Conservation (phyloP, 176 grass and related monocot genomes). For the Miscanthus lutarioriparius region DNA sequence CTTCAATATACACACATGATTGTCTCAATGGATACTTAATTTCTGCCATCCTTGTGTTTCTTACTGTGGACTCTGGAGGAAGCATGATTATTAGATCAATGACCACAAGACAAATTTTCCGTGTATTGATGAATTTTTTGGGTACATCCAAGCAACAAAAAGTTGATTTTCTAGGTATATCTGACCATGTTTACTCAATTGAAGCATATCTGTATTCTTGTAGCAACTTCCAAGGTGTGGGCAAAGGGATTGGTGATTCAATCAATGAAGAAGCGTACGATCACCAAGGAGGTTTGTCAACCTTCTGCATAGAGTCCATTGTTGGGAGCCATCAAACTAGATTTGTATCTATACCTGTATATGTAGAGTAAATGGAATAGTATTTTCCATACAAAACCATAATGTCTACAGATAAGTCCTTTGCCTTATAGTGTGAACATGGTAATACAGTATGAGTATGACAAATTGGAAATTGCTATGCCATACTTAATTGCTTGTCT, state of each 20-base stretch:
- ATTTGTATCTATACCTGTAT: not conserved
- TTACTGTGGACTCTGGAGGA: constrained; percentile 62
- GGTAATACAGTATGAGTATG: not conserved
- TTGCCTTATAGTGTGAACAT: constrained; percentile 19
- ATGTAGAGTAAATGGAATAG: not conserved
- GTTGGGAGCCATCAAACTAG: not conserved
- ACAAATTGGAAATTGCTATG: constrained; percentile 3
- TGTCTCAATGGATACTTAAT: constrained; percentile 95
- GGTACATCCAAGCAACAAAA: constrained; percentile 51
- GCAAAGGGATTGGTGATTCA: constrained; percentile 72
- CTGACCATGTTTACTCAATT: constrained; percentile 28
- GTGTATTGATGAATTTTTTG: constrained; percentile 67
- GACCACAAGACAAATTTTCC: constrained; percentile 73
- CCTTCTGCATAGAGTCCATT: constrained; percentile 12
- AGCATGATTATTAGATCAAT: constrained; percentile 73
- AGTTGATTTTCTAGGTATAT: not conserved
- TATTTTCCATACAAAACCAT: not conserved
- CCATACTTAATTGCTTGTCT: constrained; percentile 24
- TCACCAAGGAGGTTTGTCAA: constrained; percentile 74
- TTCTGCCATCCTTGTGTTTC: constrained; percentile 60
- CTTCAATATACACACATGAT: constrained; percentile 73
- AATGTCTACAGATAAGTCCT: not conserved
- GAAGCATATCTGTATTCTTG: constrained; percentile 41
- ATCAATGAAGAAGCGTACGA: constrained; percentile 48
- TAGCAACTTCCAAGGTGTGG: constrained; percentile 73